Conservation (phyloP, 495 filamentous ascomycete species). For the Hypoxylon fuscum region DNA sequence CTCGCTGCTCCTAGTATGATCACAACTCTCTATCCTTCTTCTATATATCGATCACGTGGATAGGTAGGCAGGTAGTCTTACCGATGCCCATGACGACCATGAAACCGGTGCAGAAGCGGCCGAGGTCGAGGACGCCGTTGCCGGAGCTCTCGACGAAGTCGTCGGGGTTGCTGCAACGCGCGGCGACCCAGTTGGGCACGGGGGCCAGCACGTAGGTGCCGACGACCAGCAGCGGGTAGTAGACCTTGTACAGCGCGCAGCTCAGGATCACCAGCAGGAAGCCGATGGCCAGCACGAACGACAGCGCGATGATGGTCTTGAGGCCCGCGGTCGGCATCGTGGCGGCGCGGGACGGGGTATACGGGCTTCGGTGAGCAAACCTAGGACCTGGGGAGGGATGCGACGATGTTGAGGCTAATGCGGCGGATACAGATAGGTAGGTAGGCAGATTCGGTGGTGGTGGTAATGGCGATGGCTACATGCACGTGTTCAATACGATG, state of each 20-base stretch:
- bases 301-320: constrained; percentile 98
- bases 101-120: constrained; percentile 93
- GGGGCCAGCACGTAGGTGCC: constrained; percentile 95
- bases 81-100: constrained; percentile 98
- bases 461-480: too few species aligned
- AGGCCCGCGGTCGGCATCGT: constrained; percentile 86
- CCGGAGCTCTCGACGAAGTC: constrained; percentile 92
- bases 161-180: constrained; percentile 87
- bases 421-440: too few species aligned
- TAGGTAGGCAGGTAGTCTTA: constrained; percentile 58
- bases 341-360: constrained; percentile 19
- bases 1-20: too few species aligned
- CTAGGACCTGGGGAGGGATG: too few species aligned
- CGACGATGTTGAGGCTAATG: too few species aligned
- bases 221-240: constrained; percentile 92
- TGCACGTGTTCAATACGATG: too few species aligned
- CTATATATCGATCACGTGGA: constrained; percentile 2
- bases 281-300: constrained; percentile 97
- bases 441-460: too few species aligned
- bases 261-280: constrained; percentile 99
- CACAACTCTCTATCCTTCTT: too few species aligned
- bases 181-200: constrained; percentile 94
- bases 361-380: too few species aligned
- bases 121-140: constrained; percentile 85
- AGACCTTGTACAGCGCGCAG: constrained; percentile 90